phyloP scores from a whole-genome alignment of 2,329 filamentous ascomycete genomes.

The Aspergillus flavus region DNA sequence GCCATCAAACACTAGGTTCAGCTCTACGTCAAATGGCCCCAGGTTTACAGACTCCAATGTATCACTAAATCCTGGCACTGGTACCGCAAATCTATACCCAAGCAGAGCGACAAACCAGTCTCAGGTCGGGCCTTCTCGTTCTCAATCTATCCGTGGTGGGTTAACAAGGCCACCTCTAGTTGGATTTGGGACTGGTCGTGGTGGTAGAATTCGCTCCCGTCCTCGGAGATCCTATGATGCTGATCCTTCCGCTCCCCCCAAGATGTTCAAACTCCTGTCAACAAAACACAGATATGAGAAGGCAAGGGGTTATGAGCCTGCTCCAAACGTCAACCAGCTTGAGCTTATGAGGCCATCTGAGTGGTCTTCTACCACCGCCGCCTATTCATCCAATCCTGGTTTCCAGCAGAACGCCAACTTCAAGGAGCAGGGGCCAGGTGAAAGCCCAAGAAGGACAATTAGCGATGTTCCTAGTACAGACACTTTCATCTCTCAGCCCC shows the following conservation, averaged over 20 bases:
- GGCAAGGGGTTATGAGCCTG: constrained; percentile 33
- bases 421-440: background rate
- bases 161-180: constrained; percentile 10
- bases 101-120: background rate
- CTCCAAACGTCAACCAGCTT: constrained; percentile 40
- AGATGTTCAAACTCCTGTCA: constrained; percentile 27
- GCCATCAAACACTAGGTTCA: background rate
- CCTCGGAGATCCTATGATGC: constrained; percentile 12
- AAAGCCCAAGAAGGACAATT: background rate
- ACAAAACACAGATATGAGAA: constrained; percentile 35
- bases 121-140: background rate
- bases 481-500: background rate
- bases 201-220: background rate
- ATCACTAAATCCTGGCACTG: too few relatives aligned
- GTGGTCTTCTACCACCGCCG: constrained; percentile 24
- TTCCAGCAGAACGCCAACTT: background rate
- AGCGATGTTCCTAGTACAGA: background rate
- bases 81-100: background rate
- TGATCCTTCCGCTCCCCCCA: constrained; percentile 9
- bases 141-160: background rate
- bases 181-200: constrained; percentile 21
- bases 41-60: background rate
- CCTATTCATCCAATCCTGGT: constrained; percentile 2
- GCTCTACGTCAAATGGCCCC: background rate
- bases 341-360: constrained; percentile 40